A percentile compares a stretch with the other conserved stretches of the same genome.
phyloP scores from a whole-genome alignment of 2,329 filamentous ascomycete species.

The Chrysosporium keratinophilum region DNA sequence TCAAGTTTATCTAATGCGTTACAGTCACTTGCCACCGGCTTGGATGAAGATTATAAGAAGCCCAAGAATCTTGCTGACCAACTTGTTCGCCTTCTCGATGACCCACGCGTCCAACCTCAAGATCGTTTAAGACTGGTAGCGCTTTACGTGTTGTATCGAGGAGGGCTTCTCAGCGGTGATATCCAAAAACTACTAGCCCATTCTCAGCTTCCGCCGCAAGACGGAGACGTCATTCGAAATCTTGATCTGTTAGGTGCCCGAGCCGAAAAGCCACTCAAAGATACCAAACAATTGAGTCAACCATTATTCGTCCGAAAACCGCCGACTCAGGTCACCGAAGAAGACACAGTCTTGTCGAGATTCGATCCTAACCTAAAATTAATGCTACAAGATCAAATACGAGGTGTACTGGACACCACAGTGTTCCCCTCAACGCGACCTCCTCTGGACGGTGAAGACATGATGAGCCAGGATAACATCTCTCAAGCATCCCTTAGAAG shows the following conservation, averaged over 20 bases:
- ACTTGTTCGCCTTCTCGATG: conserved; percentile 77
- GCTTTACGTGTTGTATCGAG: conserved; percentile 74
- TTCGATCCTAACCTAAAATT: conserved; percentile 72
- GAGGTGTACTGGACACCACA: conserved; percentile 55
- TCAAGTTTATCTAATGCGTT: neutral
- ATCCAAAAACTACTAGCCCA: conserved; percentile 76
- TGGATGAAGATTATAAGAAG: conserved; percentile 86
- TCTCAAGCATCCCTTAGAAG: conserved; percentile 69
- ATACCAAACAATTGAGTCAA: conserved; percentile 53
- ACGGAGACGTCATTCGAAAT: conserved; percentile 61
- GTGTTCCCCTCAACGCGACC: conserved; percentile 65
- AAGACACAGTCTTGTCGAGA: conserved; percentile 77
- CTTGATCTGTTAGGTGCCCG: conserved; percentile 72
- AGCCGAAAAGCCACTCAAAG: conserved; percentile 63
- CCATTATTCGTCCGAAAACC: conserved; percentile 64
- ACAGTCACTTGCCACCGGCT: conserved; percentile 60
- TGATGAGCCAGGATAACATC: conserved; percentile 41
- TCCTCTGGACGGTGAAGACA: conserved; percentile 42
- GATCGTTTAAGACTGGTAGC: conserved; percentile 79
- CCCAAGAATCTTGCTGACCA: conserved; percentile 82
- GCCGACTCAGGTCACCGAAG: conserved; percentile 45
- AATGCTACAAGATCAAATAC: conserved; percentile 66
- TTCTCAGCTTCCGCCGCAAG: conserved; percentile 62
- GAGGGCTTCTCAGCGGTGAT: conserved; percentile 75
- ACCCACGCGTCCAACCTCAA: conserved; percentile 57